Evolutionary conservation across 2,329 filamentous ascomycete species (phyloP).

Genomic region (Tolypocladium nubicola): DNA sequence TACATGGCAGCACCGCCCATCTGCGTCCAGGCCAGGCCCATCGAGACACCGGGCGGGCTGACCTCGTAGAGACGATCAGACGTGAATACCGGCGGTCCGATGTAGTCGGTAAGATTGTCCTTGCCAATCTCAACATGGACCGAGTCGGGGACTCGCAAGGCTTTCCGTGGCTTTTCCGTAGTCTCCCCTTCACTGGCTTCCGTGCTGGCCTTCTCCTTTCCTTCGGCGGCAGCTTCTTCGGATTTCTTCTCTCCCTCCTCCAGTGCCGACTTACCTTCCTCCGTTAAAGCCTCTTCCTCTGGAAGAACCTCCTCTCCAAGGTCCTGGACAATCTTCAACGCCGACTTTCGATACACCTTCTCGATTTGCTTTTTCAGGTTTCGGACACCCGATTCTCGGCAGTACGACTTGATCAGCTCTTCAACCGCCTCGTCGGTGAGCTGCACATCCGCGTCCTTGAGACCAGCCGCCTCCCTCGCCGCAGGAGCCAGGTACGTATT

Average conservation of each 20-base stretch:
- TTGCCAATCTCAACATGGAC: constrained; percentile 82
- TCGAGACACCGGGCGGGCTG: constrained; percentile 87
- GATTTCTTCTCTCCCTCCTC: constrained; percentile 61
- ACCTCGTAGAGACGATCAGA: constrained; percentile 91
- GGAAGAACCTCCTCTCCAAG: constrained; percentile 75
- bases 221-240: constrained; percentile 37
- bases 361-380: constrained; percentile 99
- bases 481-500: constrained; percentile 85
- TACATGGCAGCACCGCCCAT: constrained; percentile 96
- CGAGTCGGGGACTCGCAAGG: constrained; percentile 72
- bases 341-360: constrained; percentile 96
- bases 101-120: constrained; percentile 90
- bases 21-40: constrained; percentile 97
- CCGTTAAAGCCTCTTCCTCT: constrained; percentile 73
- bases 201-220: constrained; percentile 14
- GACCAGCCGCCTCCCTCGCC: constrained; percentile 85
- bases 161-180: constrained; percentile 61
- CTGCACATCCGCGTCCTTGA: constrained; percentile 85
- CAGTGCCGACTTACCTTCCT: constrained; percentile 71
- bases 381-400: constrained; percentile 89
- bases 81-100: constrained; percentile 90
- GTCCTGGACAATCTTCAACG: constrained; percentile 92
- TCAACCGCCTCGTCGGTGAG: constrained; percentile 80
- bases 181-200: constrained; percentile 25
- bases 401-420: constrained; percentile 97